Evolutionary conservation across 805 yeast species (phyloP), one percentile per base, ranked within the genome.

Genomic region (Kazachstania taianensis): DNA sequence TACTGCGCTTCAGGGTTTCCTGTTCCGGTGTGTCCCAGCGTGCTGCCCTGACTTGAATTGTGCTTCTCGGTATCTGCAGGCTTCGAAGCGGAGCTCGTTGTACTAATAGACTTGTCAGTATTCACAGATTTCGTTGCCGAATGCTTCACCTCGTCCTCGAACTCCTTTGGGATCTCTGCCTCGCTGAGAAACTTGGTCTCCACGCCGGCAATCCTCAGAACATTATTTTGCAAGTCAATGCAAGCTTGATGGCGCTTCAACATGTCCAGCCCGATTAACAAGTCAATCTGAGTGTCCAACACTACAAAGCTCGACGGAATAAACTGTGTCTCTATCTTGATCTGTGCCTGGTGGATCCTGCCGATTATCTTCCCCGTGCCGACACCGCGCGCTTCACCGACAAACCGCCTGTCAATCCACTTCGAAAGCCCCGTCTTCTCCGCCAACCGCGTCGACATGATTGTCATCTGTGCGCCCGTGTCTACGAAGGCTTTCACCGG

Each of bases 401-500:
- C 66, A 54, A 78, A 85, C 41, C 96, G 66, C 41, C 62, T 75
- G 55, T 92, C 99, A 5, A 92, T 75, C 38, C 86, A 62, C 44
- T 80, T 74, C 18, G 75, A 61, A 18, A 92, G 61, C 2, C 81
- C 81, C 40, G 87, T 73, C 32, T 66, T 62, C 42, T 80, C 81
- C 0, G 94, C 95, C 43, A 87, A 65, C 28, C 66, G 63, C 1
- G 94, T 81, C 22, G 86, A 76, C 51, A 92, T 74, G 28, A 92
- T 78, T 0, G 98, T 86, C 20, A 75, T 66, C 57, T 86, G 96
- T 0, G 99, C 97, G 2, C 99, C 98, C 0, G 96, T 76, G 55
- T 92, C 99, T 5, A 92, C 94, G 63, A 92, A 85, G 0, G 97
- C 97, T 54, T 83, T 83, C 3, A 86, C 80, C 16, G 78, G 76